A percentile compares a stretch with the other conserved stretches of the same genome.
These are phyloP conservation scores for Colletotrichum magnum DNA, from an alignment of 2,329 filamentous ascomycete species.

Conservation along the genomic window DNA sequence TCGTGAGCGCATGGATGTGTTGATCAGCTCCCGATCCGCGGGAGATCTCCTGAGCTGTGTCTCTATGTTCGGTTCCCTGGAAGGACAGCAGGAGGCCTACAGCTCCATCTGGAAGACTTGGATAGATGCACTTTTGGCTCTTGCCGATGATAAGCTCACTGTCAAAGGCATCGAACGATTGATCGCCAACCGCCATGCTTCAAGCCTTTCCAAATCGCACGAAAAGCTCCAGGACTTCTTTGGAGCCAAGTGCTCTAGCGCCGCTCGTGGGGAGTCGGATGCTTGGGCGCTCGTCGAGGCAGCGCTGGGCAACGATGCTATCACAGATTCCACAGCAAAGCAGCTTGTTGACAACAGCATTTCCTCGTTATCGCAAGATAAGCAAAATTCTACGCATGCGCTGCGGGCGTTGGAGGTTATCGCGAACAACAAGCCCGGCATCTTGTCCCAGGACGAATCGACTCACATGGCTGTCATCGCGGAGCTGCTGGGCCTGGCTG, in stretches of 20 bases:
- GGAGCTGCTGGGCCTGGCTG: conserved; percentile 67
- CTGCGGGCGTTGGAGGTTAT: conserved; percentile 65
- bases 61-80: conserved; percentile 64
- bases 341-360: conserved; percentile 54
- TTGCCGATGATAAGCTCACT: conserved; percentile 47
- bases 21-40: conserved; percentile 79
- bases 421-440: conserved; percentile 58
- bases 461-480: conserved; percentile 66
- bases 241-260: conserved; percentile 19
- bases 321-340: conserved; percentile 53
- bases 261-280: conserved; percentile 38
- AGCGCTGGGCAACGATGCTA: conserved; percentile 58
- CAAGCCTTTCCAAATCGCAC: conserved; percentile 55
- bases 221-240: conserved; percentile 64
- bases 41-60: conserved; percentile 76
- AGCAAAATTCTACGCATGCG: conserved; percentile 47
- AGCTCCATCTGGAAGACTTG: conserved; percentile 61
- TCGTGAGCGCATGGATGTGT: conserved; percentile 65
- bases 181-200: conserved; percentile 60
- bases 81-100: conserved; percentile 55
- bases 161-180: conserved; percentile 58
- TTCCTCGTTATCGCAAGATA: conserved; percentile 48
- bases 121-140: conserved; percentile 56
- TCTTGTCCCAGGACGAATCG: conserved; percentile 61
- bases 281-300: conserved; percentile 64